Evolutionary conservation across 345 rosid species (phyloP).

Genomic region (Stellera chamaejasme): DNA sequence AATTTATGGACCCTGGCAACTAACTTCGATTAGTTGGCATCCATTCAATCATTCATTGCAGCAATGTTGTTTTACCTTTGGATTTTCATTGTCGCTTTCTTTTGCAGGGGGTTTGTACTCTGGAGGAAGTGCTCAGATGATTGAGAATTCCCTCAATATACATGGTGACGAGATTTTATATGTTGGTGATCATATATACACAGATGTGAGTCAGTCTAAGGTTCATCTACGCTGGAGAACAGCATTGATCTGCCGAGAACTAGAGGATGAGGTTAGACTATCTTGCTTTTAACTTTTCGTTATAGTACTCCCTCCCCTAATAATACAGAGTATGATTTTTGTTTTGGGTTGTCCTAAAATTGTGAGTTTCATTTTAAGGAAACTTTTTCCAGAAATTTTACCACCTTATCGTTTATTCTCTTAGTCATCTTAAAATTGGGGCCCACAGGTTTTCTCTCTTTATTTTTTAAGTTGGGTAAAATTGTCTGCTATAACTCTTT

Average conservation of each 20-base stretch:
- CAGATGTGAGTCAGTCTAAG: conserved; percentile 94
- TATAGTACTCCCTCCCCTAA: no score
- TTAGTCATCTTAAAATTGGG: no score
- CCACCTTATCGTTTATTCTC: no score
- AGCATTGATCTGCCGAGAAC: conserved; percentile 83
- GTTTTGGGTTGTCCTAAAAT: not conserved
- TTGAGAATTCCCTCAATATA: conserved; percentile 73
- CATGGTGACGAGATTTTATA: conserved; percentile 96
- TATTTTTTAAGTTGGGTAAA: no score
- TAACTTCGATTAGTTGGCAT: no score
- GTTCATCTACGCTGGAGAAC: conserved; percentile 94
- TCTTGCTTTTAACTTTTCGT: conserved; percentile 1
- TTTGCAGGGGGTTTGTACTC: conserved; percentile 78
- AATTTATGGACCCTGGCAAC: no score
- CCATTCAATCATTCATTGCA: no score
- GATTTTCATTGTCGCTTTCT: conserved; percentile 11
- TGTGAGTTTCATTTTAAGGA: not conserved
- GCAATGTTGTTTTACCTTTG: not conserved
- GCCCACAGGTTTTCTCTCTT: no score
- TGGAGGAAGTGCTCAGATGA: conserved; percentile 96
- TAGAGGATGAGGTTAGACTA: conserved; percentile 77
- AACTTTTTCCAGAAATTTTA: no score
- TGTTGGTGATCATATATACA: conserved; percentile 95
- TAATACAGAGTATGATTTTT: no score
- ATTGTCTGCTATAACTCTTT: no score